phyloP scores from a whole-genome alignment of 306 rosid species.

The Hippophae tibetana region DNA sequence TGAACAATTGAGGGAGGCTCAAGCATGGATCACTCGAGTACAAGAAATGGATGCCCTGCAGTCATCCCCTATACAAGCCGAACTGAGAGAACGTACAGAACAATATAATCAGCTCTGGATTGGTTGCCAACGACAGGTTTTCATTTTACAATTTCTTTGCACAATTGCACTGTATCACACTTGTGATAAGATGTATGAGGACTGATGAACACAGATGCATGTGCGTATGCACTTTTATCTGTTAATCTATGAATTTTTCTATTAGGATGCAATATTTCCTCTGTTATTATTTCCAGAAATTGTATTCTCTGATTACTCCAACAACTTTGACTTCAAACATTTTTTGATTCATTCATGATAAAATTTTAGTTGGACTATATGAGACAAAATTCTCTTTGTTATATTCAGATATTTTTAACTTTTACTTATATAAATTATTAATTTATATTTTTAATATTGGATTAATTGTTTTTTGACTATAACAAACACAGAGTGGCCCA shows the following conservation, averaged over 20 bases:
- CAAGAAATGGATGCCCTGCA: constrained; percentile 92
- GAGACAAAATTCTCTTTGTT: too few species aligned
- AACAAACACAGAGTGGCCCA: not conserved
- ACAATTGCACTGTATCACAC: not conserved
- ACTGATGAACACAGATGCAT: not conserved
- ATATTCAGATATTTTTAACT: too few species aligned
- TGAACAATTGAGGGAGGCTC: constrained; percentile 87
- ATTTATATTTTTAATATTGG: too few species aligned
- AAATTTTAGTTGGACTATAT: too few species aligned
- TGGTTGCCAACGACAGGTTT: constrained; percentile 91
- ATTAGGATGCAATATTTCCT: not conserved
- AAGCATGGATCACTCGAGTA: constrained; percentile 84
- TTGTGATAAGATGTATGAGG: not conserved
- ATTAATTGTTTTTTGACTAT: not conserved
- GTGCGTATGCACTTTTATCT: not conserved
- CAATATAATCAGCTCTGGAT: constrained; percentile 95
- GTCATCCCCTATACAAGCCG: constrained; percentile 82
- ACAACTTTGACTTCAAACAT: not conserved
- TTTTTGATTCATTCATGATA: not conserved
- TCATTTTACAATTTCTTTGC: constrained; percentile 8
- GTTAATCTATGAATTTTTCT: not conserved
- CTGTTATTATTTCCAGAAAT: not conserved
- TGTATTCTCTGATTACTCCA: not conserved
- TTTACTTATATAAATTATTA: too few species aligned
- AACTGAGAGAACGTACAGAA: constrained; percentile 80